phyloP scores from a whole-genome alignment of 1,139 yeast species.

The Geotrichum aggregatum region DNA sequence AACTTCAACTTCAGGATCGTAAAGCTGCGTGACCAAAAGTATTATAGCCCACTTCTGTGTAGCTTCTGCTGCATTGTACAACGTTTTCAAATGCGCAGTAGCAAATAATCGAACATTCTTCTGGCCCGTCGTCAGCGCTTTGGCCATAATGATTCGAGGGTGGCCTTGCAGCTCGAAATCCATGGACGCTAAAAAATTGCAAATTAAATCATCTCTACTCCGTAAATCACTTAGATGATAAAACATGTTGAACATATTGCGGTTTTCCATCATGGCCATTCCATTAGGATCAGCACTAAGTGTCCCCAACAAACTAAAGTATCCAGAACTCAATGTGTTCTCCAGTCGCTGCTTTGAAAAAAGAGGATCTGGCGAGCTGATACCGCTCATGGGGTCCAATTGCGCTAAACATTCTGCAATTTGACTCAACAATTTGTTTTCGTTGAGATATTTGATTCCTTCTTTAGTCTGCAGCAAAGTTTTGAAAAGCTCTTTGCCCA shows the following conservation, averaged over 20 bases:
- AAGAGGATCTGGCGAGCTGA: constrained; percentile 68
- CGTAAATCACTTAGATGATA: constrained; percentile 62
- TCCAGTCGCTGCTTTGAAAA: constrained; percentile 59
- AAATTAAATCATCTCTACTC: constrained; percentile 57
- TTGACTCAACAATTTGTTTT: constrained; percentile 77
- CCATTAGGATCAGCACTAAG: constrained; percentile 61
- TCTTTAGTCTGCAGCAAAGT: constrained; percentile 58
- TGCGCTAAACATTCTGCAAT: constrained; percentile 85
- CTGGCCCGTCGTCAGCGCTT: constrained; percentile 59
- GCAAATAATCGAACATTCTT: constrained; percentile 52
- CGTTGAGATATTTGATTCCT: constrained; percentile 65
- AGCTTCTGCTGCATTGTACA: constrained; percentile 36
- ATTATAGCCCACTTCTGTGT: constrained; percentile 44
- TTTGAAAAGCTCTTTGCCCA: constrained; percentile 70
- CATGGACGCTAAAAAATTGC: constrained; percentile 55
- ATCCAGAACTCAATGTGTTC: constrained; percentile 68
- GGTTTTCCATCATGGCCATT: constrained; percentile 61
- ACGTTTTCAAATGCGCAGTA: constrained; percentile 49
- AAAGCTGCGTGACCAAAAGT: constrained; percentile 62
- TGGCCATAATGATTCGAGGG: constrained; percentile 60
- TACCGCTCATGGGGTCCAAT: constrained; percentile 74
- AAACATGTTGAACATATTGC: constrained; percentile 80
- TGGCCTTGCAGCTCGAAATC: constrained; percentile 64
- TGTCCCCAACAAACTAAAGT: constrained; percentile 71
- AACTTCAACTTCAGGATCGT: constrained; percentile 59